Base-by-base conservation (phyloP, 164 flowering plant species). In the Cinnamomum chago region DNA sequence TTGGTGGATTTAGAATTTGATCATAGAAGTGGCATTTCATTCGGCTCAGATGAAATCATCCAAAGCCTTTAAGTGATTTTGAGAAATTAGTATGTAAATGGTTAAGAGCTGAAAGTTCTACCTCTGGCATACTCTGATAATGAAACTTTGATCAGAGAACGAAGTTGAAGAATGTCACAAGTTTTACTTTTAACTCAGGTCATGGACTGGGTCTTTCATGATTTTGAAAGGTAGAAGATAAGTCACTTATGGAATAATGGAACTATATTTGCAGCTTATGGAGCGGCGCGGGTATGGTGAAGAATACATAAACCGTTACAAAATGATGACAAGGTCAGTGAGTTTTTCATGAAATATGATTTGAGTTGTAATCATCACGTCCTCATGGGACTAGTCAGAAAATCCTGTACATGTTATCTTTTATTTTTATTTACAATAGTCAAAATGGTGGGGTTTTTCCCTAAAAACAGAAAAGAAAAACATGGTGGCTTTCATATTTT, bases 251-350 rank as follows among this genome's bases (percentile, higher is more conserved):
- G 47, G 47, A 40, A 40, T 79, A 64, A 67, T 76, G 68, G 24
- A 52, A 67, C 67, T 77, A 4, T 76, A 51, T 82, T 24, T 84
- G 80, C 90, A 95, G 99, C 95, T 93, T 50, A 93, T 95, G 99
- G 93, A 92, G 85, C 88, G 96, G 50, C 84, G 98, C 2, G 98
- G 99, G 72, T 95, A 88, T 86, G 99, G 99, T 47, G 89, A 90
- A 83, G 98, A 93, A 76, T 95, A 95, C 72, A 92, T 92, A 58
- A 90, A 86, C 76, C 90, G 98, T 55, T 95, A 93, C 79, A 93
- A 87, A 82, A 92, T 95, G 98, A 95, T 95, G 97, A 93, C 99
- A 65, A 92, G 96, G 99, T 92, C 22, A 81, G 84, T 77, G 67
- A 62, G 62, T 35, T 76, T 75, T n/a, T n/a, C 24, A 3, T 25